Base-by-base conservation (phyloP, 2,329 filamentous ascomycete species). In the Didymella pinodella region DNA sequence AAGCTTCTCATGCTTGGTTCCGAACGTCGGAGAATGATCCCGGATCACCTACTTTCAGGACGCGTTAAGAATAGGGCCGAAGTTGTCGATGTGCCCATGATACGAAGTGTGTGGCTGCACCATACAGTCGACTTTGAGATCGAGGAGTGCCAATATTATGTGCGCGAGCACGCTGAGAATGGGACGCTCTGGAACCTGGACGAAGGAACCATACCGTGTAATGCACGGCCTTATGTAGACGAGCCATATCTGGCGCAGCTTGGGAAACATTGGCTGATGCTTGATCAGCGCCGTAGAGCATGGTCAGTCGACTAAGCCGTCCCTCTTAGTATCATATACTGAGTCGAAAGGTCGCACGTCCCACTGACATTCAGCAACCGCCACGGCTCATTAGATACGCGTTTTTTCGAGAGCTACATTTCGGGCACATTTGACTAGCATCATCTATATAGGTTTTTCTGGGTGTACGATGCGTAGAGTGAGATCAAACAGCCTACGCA, bases 71-170 rank as follows among this genome's bases (percentile, higher is more conserved):
- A 70, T 69, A 22, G 69, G 69, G 47, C 59, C 54, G 47, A 67
- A 68, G 45, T 53, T 57, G 65, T 44, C 41, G 72, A 67, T 36
- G 65, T 63, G 45, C 76, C 83, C 73, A 75, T 70, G 25, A 75
- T 83, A 48, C 75, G 75, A 63, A 63, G 72, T 7, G 77, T 83
- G 16, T 78, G 79, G 22, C 70, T 72, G 14, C 70, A 74, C 7
- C 80, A 77, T 58, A 78, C 79, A 45, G 75, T 75, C 4, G 78
- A 80, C 54, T 78, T 79, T 41, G 63, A 67, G 1, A 65, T 65
- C 11, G 71, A 78, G 59, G 56, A 79, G 45, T 81, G 81, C 53
- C 77, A 78, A 54, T 60, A 71, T 3, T 81, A 78, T 75, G 75
- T 81, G n/a, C 79, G 70, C 61, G 70, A 73, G 11, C 75, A 74